Base-by-base conservation (phyloP, 495 filamentous ascomycete genomes). In the Penicillium canescens region DNA sequence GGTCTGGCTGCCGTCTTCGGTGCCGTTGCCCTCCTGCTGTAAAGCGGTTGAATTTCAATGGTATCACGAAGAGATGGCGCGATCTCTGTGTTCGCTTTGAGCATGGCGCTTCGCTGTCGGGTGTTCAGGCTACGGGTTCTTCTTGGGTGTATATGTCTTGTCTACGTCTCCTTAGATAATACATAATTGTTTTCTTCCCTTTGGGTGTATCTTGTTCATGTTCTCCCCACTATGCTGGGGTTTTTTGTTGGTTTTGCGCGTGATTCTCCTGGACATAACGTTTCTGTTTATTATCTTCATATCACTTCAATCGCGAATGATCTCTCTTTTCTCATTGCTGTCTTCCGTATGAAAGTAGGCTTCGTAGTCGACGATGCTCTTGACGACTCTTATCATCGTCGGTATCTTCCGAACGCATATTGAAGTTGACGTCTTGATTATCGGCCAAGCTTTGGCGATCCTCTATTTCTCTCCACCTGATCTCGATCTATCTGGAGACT, bases 1-100 rank as follows among this genome's bases (percentile, higher is more conserved):
- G 85, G 78, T 71, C 83, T 91, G 56, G 89, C 85, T 61, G 86
- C 81, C 74, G 74, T 92, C 63, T 81, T 91, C 74, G 90, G 85
- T 73, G 67, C 86, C 60, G 86, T 82, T 63, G 89, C 86, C 66
- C 81, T 84, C 73, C 64, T 88, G 66, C 83, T 92, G 79, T 93
- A 93, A 89, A 77, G 43, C 38, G 34, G 39, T 31, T 53, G 16
- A 61, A 28, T 46, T 12, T 13, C 16, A 57, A 52, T 26, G 23
- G 36, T 23, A 43, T 55, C 42, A 38, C 44, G 47, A 41, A 36
- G 46, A 31, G 40, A 41, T 50, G 51, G 60, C 46, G 23, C 39
- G 41, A 24, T 35, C 40, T 38, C 23, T 44, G 44, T 40, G 34
- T 14, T 34, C 34, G 38, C 21, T 21, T n/a, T 28, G 14, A 34